phyloP scores from a whole-genome alignment of 495 filamentous ascomycete genomes.

The Daldinia decipiens region DNA sequence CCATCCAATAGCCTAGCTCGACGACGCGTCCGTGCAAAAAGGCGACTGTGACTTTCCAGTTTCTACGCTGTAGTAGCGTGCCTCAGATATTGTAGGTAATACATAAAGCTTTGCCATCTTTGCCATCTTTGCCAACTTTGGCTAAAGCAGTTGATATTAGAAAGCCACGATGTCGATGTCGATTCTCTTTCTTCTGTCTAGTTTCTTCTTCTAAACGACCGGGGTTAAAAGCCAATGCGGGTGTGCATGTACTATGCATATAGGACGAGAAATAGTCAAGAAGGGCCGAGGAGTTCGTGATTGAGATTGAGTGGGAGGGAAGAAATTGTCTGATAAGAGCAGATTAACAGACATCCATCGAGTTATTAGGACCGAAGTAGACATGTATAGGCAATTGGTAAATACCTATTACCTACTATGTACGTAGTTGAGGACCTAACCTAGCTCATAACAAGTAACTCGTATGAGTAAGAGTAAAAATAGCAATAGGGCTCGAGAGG shows the following conservation, averaged over 20 bases:
- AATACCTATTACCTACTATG: too few species aligned
- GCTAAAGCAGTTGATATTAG: conserved; percentile 5
- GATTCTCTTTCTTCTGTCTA: not conserved
- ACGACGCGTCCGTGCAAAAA: conserved; percentile 31
- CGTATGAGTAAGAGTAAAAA: conserved; percentile 11
- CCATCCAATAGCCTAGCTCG: conserved; percentile 21
- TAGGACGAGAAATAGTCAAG: conserved; percentile 32
- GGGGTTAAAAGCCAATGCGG: conserved; percentile 34
- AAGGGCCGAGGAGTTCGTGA: conserved; percentile 40
- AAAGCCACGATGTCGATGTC: not conserved
- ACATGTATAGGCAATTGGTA: not conserved
- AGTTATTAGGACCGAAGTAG: conserved; percentile 27
- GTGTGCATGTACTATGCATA: conserved; percentile 34
- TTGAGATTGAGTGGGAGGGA: conserved; percentile 18
- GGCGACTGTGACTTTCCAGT: conserved; percentile 38
- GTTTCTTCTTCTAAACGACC: conserved; percentile 8
- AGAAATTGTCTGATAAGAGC: conserved; percentile 38
- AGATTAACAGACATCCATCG: conserved; percentile 18
- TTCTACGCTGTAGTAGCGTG: conserved; percentile 20
- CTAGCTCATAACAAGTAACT: not conserved
- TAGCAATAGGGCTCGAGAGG: conserved; percentile 5
- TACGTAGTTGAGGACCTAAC: not conserved
- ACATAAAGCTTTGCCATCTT: conserved; percentile 8
- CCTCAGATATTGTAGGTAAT: conserved; percentile 21
- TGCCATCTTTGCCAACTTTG: conserved; percentile 15